Conservation (phyloP, 257 asterid genomes). For the Nicotiana tabacum region DNA sequence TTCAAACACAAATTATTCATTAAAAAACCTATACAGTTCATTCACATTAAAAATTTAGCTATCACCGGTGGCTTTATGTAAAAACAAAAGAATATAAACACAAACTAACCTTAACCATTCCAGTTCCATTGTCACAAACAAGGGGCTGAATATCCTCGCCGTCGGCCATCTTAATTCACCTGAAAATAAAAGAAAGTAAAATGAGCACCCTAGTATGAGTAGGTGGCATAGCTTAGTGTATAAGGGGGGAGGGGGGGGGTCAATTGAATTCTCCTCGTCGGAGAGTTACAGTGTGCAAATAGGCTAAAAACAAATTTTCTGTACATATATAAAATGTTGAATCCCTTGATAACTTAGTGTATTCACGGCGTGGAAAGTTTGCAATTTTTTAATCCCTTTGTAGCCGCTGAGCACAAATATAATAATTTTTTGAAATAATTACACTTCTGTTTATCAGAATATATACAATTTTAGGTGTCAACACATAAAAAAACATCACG, state of each 20-base stretch:
- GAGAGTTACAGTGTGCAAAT: too few species aligned
- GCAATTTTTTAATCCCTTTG: too few species aligned
- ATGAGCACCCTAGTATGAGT: neutral
- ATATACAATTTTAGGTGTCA: neutral
- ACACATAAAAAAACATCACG: neutral
- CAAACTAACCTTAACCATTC: conserved; percentile 35
- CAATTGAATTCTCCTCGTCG: too few species aligned
- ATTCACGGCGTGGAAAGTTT: too few species aligned
- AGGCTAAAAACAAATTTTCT: neutral
- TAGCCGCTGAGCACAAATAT: too few species aligned
- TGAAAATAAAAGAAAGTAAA: neutral
- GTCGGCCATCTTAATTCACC: conserved; percentile 30
- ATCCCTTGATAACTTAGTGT: too few species aligned
- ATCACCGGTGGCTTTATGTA: neutral
- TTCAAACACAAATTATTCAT: neutral
- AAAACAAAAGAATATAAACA: neutral
- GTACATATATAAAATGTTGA: too few species aligned
- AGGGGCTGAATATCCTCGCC: conserved; percentile 41
- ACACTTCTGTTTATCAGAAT: neutral
- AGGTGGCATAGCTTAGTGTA: too few species aligned
- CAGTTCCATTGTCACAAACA: conserved; percentile 42
- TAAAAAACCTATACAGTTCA: neutral
- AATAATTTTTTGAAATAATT: neutral
- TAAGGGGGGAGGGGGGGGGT: too few species aligned
- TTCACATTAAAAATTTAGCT: neutral